Percentiles rank a stretch among this genome's conserved stretches.
Evolutionary conservation across 164 flowering plant genomes (phyloP).

Genomic region (Tetracentron sinense): DNA sequence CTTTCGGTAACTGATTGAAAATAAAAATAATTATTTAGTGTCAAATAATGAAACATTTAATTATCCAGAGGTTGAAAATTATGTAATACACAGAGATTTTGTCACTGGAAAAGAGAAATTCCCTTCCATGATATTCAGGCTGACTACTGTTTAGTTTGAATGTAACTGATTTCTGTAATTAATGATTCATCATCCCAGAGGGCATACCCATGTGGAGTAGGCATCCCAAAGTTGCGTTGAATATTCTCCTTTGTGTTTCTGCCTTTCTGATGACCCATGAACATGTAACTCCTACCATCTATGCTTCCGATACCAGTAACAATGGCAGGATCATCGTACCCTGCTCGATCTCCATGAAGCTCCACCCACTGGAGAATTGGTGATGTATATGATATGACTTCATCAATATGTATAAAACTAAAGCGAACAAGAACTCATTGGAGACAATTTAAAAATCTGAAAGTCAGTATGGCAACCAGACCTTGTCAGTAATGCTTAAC

Average conservation of each 20-base stretch:
- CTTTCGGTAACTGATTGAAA: conserved; percentile 74
- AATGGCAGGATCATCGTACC: conserved; percentile 96
- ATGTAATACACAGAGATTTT: not conserved
- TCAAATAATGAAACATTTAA: not conserved
- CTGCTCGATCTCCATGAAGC: conserved; percentile 97
- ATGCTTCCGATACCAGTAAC: conserved; percentile 89
- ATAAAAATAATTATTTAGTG: conserved; percentile 2
- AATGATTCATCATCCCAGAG: conserved; percentile 3
- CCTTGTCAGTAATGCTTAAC: conserved; percentile 88
- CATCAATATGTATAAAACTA: no score
- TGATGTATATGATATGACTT: not conserved
- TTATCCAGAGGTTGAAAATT: not conserved
- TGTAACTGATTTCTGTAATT: not conserved
- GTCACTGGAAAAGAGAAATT: not conserved
- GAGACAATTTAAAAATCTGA: not conserved
- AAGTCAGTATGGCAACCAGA: conserved; percentile 14
- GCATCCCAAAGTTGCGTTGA: conserved; percentile 97
- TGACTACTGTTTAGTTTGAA: not conserved
- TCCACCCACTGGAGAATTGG: conserved; percentile 75
- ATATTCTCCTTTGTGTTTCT: conserved; percentile 94
- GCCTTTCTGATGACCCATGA: conserved; percentile 97
- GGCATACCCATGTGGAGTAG: conserved; percentile 97
- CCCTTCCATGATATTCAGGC: not conserved
- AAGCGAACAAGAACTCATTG: not conserved
- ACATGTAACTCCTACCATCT: conserved; percentile 78